Base-by-base conservation (phyloP, 164 flowering plant species). In the Taxillus chinensis region DNA sequence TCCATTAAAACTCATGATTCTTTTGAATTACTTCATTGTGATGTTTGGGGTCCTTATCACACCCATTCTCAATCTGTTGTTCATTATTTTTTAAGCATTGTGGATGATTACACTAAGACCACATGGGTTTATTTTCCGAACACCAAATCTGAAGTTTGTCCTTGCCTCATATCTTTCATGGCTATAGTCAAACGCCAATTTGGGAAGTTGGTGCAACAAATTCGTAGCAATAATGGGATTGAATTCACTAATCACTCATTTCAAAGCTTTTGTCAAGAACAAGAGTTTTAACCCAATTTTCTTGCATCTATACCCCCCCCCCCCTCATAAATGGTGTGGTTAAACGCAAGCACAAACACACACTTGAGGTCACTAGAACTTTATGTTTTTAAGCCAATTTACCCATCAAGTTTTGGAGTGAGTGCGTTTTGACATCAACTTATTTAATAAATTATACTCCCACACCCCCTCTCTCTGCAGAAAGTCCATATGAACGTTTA, bases 11-110 rank as follows among this genome's bases (percentile, higher is more conserved):
- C 62, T 0, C 13, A n/a, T 5, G 8, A 1, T 9, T 9, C 42
- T 41, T 60, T 60, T 60, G 62, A 60, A 4, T 60, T 60, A 15
- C 41, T 60, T 41, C 50, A 60, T 43, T 60, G 51, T 60, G 45
- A 60, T 60, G 55, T 53, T 53, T 53, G 55, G 55, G 55, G 55
- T 6, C 55, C 55, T 5, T 53, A 53, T 53, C 55, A 53, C 27
- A 53, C 55, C 5, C 27, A 5, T 5, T 53, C 55, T 53, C 12
- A 5, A 12, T 53, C 55, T 5, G 55, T 5, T 53, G 55, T 13
- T 5, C 15, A 14, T 53, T 53, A 53, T 53, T 53, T 53, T 53
- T 53, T 53, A 14, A 53, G 55, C 55, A 53, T 53, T 12, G 55
- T 53, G 5, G 55, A 53, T 53, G 55, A 53, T 17, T 53, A 53